Conservation (phyloP, 768 basidiomycete species). For the Cytidiella melzeri region DNA sequence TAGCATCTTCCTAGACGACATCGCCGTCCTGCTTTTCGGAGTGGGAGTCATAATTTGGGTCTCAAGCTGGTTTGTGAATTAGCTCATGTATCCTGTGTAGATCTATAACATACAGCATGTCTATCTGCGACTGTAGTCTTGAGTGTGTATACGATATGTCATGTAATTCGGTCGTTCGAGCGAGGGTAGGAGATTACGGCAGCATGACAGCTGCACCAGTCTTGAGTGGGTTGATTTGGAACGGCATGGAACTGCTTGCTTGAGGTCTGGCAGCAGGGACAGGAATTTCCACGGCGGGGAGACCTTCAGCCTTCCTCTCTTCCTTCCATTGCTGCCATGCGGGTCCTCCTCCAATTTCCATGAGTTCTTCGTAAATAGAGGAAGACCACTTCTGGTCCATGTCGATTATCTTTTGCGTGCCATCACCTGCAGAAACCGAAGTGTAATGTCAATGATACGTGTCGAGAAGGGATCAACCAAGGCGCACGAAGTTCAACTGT, state of each 20-base stretch:
- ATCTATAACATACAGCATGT: neutral
- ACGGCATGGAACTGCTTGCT: neutral
- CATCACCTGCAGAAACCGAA: slow-evolving; percentile 37
- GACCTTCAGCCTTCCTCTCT: slow-evolving; percentile 39
- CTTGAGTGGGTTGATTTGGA: slow-evolving; percentile 25
- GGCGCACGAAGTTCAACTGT: slow-evolving; percentile 61
- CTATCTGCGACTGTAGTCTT: neutral
- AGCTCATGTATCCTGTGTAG: slow-evolving; percentile 2
- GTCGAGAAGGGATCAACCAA: too few relatives aligned
- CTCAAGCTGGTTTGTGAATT: slow-evolving; percentile 21
- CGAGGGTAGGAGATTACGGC: slow-evolving; percentile 19
- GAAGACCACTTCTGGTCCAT: slow-evolving; percentile 68
- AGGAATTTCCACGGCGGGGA: slow-evolving; percentile 34
- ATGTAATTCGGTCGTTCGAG: neutral
- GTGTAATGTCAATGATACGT: too few relatives aligned
- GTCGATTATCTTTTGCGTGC: slow-evolving; percentile 39
- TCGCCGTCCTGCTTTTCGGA: slow-evolving; percentile 65
- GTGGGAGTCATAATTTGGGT: slow-evolving; percentile 44
- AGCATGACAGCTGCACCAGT: slow-evolving; percentile 36
- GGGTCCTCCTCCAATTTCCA: slow-evolving; percentile 58
- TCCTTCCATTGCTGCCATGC: slow-evolving; percentile 53
- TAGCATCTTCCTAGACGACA: slow-evolving; percentile 61
- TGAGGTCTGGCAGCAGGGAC: slow-evolving; percentile 11
- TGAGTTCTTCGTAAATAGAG: slow-evolving; percentile 60
- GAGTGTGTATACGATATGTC: neutral